A percentile compares a stretch with the other conserved stretches of the same genome.
Conservation (phyloP, 208 protist genomes). For the Strigomonas culicis region DNA sequence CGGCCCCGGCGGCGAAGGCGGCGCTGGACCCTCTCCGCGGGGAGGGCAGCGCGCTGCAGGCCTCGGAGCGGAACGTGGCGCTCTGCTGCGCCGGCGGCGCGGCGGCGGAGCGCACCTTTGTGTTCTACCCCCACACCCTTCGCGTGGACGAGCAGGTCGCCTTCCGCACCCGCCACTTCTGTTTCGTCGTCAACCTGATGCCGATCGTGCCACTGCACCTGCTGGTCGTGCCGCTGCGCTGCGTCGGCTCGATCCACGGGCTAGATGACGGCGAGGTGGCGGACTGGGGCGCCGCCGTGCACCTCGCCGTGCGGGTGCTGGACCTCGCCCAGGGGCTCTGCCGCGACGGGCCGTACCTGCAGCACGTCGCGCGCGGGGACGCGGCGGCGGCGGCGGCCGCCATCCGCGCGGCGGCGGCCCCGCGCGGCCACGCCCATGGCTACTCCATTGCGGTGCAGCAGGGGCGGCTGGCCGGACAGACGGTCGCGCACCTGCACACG, state of each 20-base stretch:
- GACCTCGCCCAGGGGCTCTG: too few relatives aligned
- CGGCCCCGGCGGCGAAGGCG: slow-evolving; percentile 19
- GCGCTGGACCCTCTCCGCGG: slow-evolving; percentile 31
- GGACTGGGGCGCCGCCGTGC: slow-evolving; percentile 68
- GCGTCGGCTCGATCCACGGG: slow-evolving; percentile 58
- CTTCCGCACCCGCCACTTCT: slow-evolving; percentile 57
- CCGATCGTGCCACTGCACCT: slow-evolving; percentile 76
- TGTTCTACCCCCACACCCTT: slow-evolving; percentile 55
- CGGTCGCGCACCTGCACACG: slow-evolving; percentile 75
- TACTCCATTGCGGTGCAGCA: slow-evolving; percentile 84
- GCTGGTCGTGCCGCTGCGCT: slow-evolving; percentile 81
- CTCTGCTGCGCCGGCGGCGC: slow-evolving; percentile 17
- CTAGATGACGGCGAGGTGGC: slow-evolving; percentile 63
- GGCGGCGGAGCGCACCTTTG: slow-evolving; percentile 20
- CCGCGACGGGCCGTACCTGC: background rate
- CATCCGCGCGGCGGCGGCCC: background rate
- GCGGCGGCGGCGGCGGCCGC: background rate
- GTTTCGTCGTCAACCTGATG: slow-evolving; percentile 79
- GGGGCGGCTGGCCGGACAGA: slow-evolving; percentile 68
- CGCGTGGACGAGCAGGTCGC: slow-evolving; percentile 39
- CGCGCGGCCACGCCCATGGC: slow-evolving; percentile 9
- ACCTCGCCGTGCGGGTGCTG: slow-evolving; percentile 60
- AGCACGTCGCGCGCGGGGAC: too few relatives aligned
- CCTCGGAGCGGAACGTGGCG: slow-evolving; percentile 23
- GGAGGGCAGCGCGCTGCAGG: slow-evolving; percentile 18